Conservation (phyloP, 2,329 filamentous ascomycete species). For the Arthroderma uncinatum region DNA sequence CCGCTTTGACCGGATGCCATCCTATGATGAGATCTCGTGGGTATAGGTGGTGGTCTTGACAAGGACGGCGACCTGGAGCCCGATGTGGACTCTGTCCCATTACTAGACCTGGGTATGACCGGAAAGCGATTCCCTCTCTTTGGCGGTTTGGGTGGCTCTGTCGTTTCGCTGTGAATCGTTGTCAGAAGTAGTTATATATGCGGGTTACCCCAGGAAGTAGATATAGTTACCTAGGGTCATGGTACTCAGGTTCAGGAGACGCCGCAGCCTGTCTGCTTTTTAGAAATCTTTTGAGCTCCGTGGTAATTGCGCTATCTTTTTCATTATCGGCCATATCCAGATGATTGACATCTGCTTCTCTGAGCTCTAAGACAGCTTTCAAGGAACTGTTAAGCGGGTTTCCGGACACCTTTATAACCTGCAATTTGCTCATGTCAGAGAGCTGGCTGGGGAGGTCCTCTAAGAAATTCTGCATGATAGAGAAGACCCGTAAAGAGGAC, state of each 20-base stretch:
- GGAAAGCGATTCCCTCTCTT: slow-evolving; percentile 49
- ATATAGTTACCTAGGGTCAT: slow-evolving; percentile 11
- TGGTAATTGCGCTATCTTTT: slow-evolving; percentile 49
- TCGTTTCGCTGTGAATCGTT: slow-evolving; percentile 49
- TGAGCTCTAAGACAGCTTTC: slow-evolving; percentile 53
- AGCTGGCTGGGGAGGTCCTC: slow-evolving; percentile 72
- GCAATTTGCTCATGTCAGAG: slow-evolving; percentile 79
- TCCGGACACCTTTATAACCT: slow-evolving; percentile 79
- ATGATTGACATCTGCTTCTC: slow-evolving; percentile 52
- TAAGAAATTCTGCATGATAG: slow-evolving; percentile 76
- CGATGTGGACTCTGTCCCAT: slow-evolving; percentile 54
- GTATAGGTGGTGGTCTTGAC: slow-evolving; percentile 62
- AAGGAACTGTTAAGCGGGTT: slow-evolving; percentile 77
- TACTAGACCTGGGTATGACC: slow-evolving; percentile 41
- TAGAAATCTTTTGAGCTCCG: slow-evolving; percentile 49
- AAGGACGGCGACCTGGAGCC: slow-evolving; percentile 58
- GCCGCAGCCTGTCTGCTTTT: slow-evolving; percentile 35
- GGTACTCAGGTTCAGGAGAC: slow-evolving; percentile 34
- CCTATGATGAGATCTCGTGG: slow-evolving; percentile 68
- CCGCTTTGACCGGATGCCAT: slow-evolving; percentile 35
- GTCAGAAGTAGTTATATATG: background rate
- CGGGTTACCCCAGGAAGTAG: background rate
- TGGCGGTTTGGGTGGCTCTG: slow-evolving; percentile 65
- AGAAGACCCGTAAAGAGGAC: slow-evolving; percentile 77
- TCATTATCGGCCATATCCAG: slow-evolving; percentile 47